phyloP scores from a whole-genome alignment of 2,329 filamentous ascomycete species.

The Rutstroemia sydowiana region DNA sequence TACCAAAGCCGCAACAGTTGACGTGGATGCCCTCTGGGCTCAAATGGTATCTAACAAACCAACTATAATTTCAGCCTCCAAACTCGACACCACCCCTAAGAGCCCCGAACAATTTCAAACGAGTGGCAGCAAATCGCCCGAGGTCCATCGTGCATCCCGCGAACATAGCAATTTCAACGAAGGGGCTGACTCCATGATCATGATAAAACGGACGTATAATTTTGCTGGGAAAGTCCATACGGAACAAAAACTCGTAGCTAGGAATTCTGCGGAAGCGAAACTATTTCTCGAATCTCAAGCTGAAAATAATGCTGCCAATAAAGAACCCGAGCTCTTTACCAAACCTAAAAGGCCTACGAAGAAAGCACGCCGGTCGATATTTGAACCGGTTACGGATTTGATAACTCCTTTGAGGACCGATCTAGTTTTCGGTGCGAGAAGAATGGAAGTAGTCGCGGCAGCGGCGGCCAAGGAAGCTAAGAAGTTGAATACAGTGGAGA shows the following conservation, averaged over 20 bases:
- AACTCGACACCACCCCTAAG: background rate
- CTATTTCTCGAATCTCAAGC: conserved; percentile 50
- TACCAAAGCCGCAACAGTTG: conserved; percentile 46
- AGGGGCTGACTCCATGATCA: conserved; percentile 38
- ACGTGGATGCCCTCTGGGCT: conserved; percentile 65
- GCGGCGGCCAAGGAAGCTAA: conserved; percentile 45
- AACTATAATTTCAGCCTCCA: background rate
- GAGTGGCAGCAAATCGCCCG: background rate
- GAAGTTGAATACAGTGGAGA: conserved; percentile 65
- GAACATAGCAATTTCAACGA: conserved; percentile 22
- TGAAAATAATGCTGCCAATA: background rate
- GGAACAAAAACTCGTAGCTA: conserved; percentile 62
- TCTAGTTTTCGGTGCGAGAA: conserved; percentile 48
- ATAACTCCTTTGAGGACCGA: conserved; percentile 40
- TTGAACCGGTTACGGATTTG: conserved; percentile 48
- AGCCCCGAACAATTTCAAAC: background rate
- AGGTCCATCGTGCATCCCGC: conserved; percentile 9
- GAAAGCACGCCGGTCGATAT: conserved; percentile 44
- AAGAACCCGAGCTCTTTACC: conserved; percentile 13
- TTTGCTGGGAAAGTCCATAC: conserved; percentile 67
- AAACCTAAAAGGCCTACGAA: conserved; percentile 29
- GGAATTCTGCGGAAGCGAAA: conserved; percentile 58
- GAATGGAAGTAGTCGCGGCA: too few species aligned
- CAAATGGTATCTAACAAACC: conserved; percentile 45
- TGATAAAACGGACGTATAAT: conserved; percentile 65